Conservation (phyloP, 352 stramenopile species). For the Pythium dissotocum region DNA sequence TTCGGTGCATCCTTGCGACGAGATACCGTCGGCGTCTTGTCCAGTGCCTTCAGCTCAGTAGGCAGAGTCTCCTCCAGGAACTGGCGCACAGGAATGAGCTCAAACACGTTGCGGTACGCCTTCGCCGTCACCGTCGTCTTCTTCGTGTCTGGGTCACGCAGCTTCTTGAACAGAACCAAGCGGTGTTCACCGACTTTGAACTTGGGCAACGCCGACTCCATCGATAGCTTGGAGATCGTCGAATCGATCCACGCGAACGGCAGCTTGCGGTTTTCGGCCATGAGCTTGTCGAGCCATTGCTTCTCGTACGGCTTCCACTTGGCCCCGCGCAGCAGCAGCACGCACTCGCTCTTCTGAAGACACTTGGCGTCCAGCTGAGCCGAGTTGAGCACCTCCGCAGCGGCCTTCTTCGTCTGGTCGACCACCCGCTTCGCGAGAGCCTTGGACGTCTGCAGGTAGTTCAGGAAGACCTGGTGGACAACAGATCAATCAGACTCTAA, state of each 20-base stretch:
- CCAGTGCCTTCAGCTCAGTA: constrained; percentile 47
- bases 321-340: constrained; percentile 63
- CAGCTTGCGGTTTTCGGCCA: constrained; percentile 55
- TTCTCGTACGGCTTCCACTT: constrained; percentile 65
- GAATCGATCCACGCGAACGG: constrained; percentile 76
- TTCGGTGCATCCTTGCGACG: constrained; percentile 35
- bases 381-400: constrained; percentile 64
- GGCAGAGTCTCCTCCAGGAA: constrained; percentile 56
- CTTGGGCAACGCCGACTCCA: constrained; percentile 60
- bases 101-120: constrained; percentile 65
- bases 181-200: constrained; percentile 49
- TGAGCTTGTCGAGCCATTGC: constrained; percentile 68
- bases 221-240: constrained; percentile 60
- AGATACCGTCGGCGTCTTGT: constrained; percentile 51
- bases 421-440: constrained; percentile 63
- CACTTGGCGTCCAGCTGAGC: constrained; percentile 67
- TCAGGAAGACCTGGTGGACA: constrained; percentile 51
- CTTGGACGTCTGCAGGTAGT: constrained; percentile 59
- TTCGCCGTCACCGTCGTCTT: constrained; percentile 49
- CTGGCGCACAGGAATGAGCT: constrained; percentile 48
- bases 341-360: constrained; percentile 58
- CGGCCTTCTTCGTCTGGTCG: constrained; percentile 50
- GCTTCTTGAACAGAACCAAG: constrained; percentile 68
- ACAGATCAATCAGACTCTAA: not conserved
- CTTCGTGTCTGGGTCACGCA: constrained; percentile 34